Evolutionary conservation across 805 yeast genomes (phyloP).

Genomic region (Clavispora fructus): DNA sequence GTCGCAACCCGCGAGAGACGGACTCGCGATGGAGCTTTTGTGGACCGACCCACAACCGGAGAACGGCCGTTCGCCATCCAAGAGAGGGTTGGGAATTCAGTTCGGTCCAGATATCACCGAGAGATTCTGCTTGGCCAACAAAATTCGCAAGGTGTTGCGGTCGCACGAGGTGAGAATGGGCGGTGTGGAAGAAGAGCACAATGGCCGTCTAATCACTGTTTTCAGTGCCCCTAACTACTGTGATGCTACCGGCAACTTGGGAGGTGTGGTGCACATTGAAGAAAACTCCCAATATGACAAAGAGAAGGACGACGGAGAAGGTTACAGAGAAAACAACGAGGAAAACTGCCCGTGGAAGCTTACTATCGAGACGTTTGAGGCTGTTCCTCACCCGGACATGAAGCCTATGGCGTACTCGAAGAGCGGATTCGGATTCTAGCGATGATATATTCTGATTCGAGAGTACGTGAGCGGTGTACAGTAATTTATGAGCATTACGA

Average conservation of each 20-base stretch:
- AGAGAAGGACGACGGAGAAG: conserved; percentile 40
- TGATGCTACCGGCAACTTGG: conserved; percentile 85
- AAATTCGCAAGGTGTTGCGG: conserved; percentile 74
- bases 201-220: conserved; percentile 84
- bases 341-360: conserved; percentile 42
- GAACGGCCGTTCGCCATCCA: conserved; percentile 78
- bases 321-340: conserved; percentile 32
- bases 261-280: conserved; percentile 78
- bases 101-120: conserved; percentile 95
- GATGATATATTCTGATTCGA: not conserved
- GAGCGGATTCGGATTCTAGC: conserved; percentile 38
- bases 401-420: conserved; percentile 88
- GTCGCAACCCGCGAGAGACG: conserved; percentile 84
- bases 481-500: no score
- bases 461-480: no score
- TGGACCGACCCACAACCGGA: conserved; percentile 94
- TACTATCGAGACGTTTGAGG: conserved; percentile 59
- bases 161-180: conserved; percentile 94
- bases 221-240: conserved; percentile 98
- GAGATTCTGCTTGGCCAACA: conserved; percentile 65
- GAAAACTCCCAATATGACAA: conserved; percentile 41
- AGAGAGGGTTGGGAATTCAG: conserved; percentile 93
- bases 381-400: conserved; percentile 85
- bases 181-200: conserved; percentile 85
- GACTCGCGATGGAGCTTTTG: conserved; percentile 90